phyloP scores from a whole-genome alignment of 768 basidiomycete species.

The Hypsizygus marmoreus region DNA sequence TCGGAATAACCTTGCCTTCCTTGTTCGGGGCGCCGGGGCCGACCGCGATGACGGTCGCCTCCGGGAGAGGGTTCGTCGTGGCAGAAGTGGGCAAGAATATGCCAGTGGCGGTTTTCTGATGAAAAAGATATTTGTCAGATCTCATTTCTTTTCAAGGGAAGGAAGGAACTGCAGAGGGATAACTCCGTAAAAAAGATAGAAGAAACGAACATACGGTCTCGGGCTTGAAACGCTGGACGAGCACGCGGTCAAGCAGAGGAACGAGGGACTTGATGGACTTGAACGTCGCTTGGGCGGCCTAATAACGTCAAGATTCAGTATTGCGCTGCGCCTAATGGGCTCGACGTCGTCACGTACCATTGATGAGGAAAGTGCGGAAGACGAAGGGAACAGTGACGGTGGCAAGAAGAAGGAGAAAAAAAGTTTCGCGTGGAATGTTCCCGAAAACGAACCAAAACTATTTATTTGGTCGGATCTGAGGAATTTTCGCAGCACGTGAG shows the following conservation, averaged over 20 bases:
- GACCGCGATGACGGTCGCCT: constrained; percentile 94
- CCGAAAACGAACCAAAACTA: too few relatives aligned
- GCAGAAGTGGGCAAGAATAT: constrained; percentile 94
- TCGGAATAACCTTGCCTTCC: constrained; percentile 74
- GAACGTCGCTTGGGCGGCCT: constrained; percentile 92
- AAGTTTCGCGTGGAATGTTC: too few relatives aligned
- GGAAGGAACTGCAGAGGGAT: not conserved
- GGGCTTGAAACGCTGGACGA: constrained; percentile 96
- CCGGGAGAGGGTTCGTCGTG: constrained; percentile 84
- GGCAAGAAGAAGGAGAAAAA: too few relatives aligned
- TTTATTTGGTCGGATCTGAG: too few relatives aligned
- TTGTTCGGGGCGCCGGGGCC: constrained; percentile 94
- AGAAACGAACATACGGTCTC: constrained; percentile 71
- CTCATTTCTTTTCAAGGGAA: too few relatives aligned
- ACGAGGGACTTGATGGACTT: constrained; percentile 90
- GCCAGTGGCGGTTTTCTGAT: constrained; percentile 95
- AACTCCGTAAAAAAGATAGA: not conserved
- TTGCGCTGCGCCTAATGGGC: too few relatives aligned
- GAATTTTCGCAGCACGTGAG: too few relatives aligned
- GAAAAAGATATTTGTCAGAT: too few relatives aligned
- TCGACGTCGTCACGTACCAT: too few relatives aligned
- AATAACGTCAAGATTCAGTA: too few relatives aligned
- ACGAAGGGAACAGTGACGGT: too few relatives aligned
- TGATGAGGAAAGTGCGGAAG: too few relatives aligned
- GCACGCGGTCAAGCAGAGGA: constrained; percentile 93